phyloP scores from a whole-genome alignment of 225 moss, liverwort and hornwort species.

The Lunularia cruciata region DNA sequence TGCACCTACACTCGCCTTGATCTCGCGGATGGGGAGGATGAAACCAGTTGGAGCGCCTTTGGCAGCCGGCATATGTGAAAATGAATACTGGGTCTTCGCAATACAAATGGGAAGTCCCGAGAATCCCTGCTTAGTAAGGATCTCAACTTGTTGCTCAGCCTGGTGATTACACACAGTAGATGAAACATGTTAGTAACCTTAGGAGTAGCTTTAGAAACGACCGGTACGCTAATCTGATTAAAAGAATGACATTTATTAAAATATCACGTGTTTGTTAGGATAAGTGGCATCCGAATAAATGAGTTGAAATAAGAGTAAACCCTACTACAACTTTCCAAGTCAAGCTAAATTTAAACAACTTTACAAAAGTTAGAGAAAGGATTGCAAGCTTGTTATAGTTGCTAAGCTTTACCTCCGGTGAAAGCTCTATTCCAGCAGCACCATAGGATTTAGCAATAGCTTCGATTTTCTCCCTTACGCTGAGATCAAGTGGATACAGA shows the following conservation, averaged over 20 bases:
- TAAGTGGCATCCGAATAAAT: no score
- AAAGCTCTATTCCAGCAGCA: constrained; percentile 81
- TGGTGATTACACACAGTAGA: constrained; percentile 28
- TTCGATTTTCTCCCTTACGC: constrained; percentile 85
- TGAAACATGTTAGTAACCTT: neutral
- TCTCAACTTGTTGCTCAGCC: constrained; percentile 93
- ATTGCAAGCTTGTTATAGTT: no score
- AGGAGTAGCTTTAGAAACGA: neutral
- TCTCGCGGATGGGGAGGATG: constrained; percentile 72
- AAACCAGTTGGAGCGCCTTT: constrained; percentile 92
- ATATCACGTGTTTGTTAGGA: no score
- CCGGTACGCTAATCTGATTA: no score
- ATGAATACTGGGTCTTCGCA: constrained; percentile 96
- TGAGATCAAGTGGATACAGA: constrained; percentile 77
- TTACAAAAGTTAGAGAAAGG: neutral
- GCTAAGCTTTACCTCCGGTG: constrained; percentile 56
- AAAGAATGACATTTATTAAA: no score
- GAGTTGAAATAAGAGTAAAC: no score
- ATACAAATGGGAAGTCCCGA: constrained; percentile 84
- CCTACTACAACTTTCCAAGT: no score
- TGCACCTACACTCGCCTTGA: constrained; percentile 90
- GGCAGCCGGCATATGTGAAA: constrained; percentile 75
- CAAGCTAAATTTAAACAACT: no score
- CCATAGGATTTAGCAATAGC: constrained; percentile 87
- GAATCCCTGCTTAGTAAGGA: constrained; percentile 89